Conservation (phyloP, 257 asterid species). For the Fraxinus americana region DNA sequence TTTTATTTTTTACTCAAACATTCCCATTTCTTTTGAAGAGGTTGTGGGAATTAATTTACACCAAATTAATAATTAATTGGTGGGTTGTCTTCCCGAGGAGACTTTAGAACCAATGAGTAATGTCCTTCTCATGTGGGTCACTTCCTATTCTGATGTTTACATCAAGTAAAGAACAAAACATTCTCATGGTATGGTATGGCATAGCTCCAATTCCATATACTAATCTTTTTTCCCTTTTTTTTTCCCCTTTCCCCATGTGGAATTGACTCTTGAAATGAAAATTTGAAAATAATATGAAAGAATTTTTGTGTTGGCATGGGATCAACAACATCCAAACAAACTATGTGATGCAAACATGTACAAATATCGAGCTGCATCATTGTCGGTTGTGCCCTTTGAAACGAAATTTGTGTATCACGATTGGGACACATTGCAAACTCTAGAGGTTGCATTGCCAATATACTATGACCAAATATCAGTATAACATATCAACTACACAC, state of each 20-base stretch:
- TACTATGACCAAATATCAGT: not conserved
- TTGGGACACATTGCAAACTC: not conserved
- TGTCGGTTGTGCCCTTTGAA: not conserved
- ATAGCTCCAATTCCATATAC: slow-evolving; percentile 49
- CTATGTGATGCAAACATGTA: no score
- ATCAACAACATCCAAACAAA: not conserved
- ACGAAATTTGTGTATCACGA: not conserved
- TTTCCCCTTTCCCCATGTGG: no score
- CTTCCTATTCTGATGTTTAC: slow-evolving; percentile 67
- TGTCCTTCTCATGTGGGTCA: slow-evolving; percentile 71
- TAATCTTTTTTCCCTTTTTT: slow-evolving; percentile 10
- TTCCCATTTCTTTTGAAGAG: not conserved
- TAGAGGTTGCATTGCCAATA: not conserved
- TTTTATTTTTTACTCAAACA: no score
- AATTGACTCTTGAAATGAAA: no score
- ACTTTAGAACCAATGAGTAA: slow-evolving; percentile 35
- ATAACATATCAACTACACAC: not conserved
- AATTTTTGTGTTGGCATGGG: not conserved
- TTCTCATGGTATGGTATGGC: slow-evolving; percentile 73
- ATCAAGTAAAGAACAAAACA: slow-evolving; percentile 68
- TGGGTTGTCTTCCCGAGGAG: slow-evolving; percentile 20
- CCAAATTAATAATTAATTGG: slow-evolving; percentile 19
- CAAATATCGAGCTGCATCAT: not conserved
- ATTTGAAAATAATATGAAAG: no score
- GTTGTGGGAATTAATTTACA: not conserved